Evolutionary conservation across 2,329 filamentous ascomycete species (phyloP), one percentile per base, ranked within the genome.

Genomic region (Chrysoporthe cubensis): DNA sequence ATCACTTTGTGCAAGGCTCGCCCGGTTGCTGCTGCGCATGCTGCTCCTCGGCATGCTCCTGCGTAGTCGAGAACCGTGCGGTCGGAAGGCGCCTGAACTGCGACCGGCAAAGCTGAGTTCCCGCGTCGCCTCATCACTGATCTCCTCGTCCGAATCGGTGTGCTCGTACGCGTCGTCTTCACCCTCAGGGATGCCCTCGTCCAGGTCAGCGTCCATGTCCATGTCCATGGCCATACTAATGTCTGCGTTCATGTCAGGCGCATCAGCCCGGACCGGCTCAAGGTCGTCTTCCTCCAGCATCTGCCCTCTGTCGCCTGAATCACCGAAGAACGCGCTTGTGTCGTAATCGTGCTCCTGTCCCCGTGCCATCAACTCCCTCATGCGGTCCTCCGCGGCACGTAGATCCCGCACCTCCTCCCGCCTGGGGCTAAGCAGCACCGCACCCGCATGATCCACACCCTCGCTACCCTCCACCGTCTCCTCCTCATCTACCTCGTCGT

Each of bases 91-190:
- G 18, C 59, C 56, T 40, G 46, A 62, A 16, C 58, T 66, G 5
- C 58, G 64, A 50, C 67, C 62, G 6, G 52, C 62, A 52, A 72
- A 73, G 67, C 72, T 76, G 0, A 79, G 73, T 2, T 80, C 77
- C 11, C 75, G 75, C 8, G 75, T 76, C 18, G 75, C 75, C 13
- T 81, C 78, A 6, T 80, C 80, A 68, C 79, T 84, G 63, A 88
- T 72, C 63, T 89, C 88, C 9, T 84, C 90, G 71, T 93, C 91
- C 2, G 90, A 91, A 78, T 93, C 91, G 9, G 91, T 93, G 75
- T 93, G 91, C 80, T 94, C 91, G 80, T 93, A 93, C 72, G 32
- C 21, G 4, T 87, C 86, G 37, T 83, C 87, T 74, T 81, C 86
- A 11, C 84, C 88, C 69, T 91, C 89, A 26, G 90, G 90, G 46